Evolutionary conservation across 495 filamentous ascomycete species (phyloP), one percentile per base, ranked within the genome.

Genomic region (Podospora bellae-mahoneyi): DNA sequence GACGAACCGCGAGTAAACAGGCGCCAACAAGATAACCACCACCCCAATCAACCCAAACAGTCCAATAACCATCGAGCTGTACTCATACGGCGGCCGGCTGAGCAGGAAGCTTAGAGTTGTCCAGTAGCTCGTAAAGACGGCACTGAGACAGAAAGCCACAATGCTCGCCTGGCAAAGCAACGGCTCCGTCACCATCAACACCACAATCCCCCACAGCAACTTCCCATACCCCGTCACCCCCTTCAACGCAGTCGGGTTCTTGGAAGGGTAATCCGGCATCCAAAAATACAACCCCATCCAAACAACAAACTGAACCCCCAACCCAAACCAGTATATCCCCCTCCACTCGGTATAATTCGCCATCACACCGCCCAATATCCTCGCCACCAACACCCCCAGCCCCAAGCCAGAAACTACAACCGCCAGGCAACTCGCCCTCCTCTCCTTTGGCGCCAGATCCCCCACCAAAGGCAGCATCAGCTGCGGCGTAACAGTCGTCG

Each of bases 401-500:
- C 92, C 82, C 0, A 94, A 79, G n/a, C 91, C 92, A 0, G 91
- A 92, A 34, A 90, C 87, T 10, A 94, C 90, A 71, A 94, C 85
- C 19, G 90, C 89, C 2, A 84, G 72, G 85, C 89, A 89, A 6
- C 85, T 85, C 15, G 90, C 90, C 7, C 90, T 86, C 34, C 88
- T 86, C 27, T 87, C 77, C 3, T 86, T 82, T 0, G 92, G 92
- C 0, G 91, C 91, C 28, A 94, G 88, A 73, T 94, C 91, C 23
- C 91, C 91, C 4, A 94, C 91, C 0, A 96, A 79, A 0, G 92
- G 92, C 19, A 96, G 88, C 89, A 94, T 90, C 62, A 93, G 83
- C 78, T 95, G 91, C 0, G 92, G 92, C 13, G 92, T 94, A 4
- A 96, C 91, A 2, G 92, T 96, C 10, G 90, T 88, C n/a, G 91